Base-by-base conservation (phyloP, 176 grass and related monocot genomes). In the sorghum (Sorghum bicolor) region DNA sequence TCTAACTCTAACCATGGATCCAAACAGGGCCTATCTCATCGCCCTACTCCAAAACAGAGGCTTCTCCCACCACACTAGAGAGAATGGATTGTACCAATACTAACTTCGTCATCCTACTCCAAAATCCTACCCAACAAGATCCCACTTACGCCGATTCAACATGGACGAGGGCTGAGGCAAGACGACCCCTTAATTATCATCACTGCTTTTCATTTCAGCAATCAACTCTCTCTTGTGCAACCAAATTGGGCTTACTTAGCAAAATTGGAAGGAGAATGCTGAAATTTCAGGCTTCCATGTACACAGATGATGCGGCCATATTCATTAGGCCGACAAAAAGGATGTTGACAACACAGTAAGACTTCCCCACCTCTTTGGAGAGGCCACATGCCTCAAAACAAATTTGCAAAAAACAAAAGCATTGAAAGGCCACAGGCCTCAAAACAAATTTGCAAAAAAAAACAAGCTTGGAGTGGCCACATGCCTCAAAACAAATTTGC, bases 11-110 rank as follows among this genome's bases (percentile, higher is more conserved):
- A n/a, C n/a, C n/a, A n/a, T n/a, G n/a, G n/a, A n/a, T n/a, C n/a
- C n/a, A n/a, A n/a, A n/a, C n/a, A n/a, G n/a, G 20, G 20, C 3
- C 1, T 67, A 12, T 67, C 30, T 19, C 5, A 55, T 22, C 20
- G 0, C 7, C 0, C 12, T 8, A 34, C 32, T 31, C 2, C 0
- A 34, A 67, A 0, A 20, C 1, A 22, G 10, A 10, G 2, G 34
- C 6, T n/a, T 69, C 9, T 69, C 9, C 19, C 17, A 5, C 3
- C 3, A 10, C 0, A 19, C 0, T 68, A 2, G 34, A 2, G 33
- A 3, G 19, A 68, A 10, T 69, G 9, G 19, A 38, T 68, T 38
- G 19, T 9, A 4, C 8, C 33, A 4, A 5, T 19, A 0, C 8
- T 68, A 0, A 22, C 3, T 8, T 20, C 9, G 3, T 68, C 66